Conservation (phyloP, 164 flowering plant species). For the Berberis vulgaris region DNA sequence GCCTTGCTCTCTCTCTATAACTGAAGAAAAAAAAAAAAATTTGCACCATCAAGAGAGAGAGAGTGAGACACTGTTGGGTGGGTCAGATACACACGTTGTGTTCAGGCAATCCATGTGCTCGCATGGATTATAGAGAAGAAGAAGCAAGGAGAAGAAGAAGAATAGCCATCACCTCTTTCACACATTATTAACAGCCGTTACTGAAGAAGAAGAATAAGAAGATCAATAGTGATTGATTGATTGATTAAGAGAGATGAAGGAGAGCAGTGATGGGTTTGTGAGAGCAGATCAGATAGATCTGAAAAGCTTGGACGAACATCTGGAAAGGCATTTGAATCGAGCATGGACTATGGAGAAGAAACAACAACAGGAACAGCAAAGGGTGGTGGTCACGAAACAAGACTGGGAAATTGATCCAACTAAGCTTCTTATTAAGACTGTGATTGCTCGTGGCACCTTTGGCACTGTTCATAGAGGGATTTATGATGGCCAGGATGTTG, state of each 20-base stretch:
- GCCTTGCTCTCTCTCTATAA: too few species aligned
- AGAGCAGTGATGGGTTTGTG: conserved; percentile 70
- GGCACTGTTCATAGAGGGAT: conserved; percentile 33
- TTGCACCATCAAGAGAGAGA: background rate
- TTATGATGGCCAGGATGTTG: conserved; percentile 29
- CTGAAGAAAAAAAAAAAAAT: too few species aligned
- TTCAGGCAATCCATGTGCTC: conserved; percentile 61
- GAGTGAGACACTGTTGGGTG: conserved; percentile 26
- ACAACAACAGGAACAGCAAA: conserved; percentile 17
- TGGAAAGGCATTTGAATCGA: conserved; percentile 70
- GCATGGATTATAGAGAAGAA: conserved; percentile 22
- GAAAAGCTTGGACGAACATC: conserved; percentile 86
- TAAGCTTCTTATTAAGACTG: conserved; percentile 39
- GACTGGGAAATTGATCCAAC: conserved; percentile 71
- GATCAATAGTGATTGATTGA: background rate
- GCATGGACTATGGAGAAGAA: conserved; percentile 66
- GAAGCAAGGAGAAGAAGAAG: conserved; percentile 8
- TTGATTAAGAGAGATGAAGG: conserved; percentile 37
- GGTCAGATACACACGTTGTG: conserved; percentile 47
- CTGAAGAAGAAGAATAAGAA: background rate
- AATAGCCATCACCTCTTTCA: background rate
- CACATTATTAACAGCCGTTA: background rate
- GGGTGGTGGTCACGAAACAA: conserved; percentile 13
- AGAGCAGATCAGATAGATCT: conserved; percentile 98
- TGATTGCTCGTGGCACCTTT: conserved; percentile 30